Conservation (phyloP, 306 rosid species). For the Prunus mume region DNA sequence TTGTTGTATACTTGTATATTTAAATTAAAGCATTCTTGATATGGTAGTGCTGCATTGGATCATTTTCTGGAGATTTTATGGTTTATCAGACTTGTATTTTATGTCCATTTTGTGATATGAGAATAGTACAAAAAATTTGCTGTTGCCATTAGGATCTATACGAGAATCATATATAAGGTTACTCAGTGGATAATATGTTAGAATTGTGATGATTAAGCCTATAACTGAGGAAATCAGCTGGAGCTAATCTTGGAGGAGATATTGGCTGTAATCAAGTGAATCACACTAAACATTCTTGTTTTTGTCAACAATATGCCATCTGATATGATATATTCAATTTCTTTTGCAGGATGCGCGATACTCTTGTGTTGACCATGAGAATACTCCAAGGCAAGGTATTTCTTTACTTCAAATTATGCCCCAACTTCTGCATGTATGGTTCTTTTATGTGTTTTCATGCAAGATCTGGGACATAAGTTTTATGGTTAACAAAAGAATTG, state of each 20-base stretch:
- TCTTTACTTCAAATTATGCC: not conserved
- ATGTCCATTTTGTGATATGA: not conserved
- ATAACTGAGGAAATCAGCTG: no score
- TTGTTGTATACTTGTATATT: not conserved
- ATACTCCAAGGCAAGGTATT: constrained; percentile 88
- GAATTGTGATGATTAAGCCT: no score
- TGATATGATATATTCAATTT: not conserved
- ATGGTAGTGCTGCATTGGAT: not conserved
- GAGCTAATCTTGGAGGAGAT: no score
- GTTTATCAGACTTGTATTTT: not conserved
- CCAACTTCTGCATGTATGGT: not conserved
- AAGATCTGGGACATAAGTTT: not conserved
- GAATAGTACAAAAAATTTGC: not conserved
- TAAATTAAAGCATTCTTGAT: not conserved
- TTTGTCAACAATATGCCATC: not conserved
- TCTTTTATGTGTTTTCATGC: not conserved
- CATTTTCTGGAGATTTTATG: not conserved
- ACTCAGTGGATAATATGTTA: not conserved
- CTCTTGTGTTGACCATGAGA: constrained; percentile 87
- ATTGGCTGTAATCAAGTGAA: not conserved
- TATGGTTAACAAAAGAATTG: not conserved
- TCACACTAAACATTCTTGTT: not conserved
- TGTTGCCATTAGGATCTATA: not conserved
- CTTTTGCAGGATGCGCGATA: constrained; percentile 71
- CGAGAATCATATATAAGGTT: no score